Base-by-base conservation (phyloP, 1,284 basidiomycete genomes). In the Papiliotrema nemorosa region DNA sequence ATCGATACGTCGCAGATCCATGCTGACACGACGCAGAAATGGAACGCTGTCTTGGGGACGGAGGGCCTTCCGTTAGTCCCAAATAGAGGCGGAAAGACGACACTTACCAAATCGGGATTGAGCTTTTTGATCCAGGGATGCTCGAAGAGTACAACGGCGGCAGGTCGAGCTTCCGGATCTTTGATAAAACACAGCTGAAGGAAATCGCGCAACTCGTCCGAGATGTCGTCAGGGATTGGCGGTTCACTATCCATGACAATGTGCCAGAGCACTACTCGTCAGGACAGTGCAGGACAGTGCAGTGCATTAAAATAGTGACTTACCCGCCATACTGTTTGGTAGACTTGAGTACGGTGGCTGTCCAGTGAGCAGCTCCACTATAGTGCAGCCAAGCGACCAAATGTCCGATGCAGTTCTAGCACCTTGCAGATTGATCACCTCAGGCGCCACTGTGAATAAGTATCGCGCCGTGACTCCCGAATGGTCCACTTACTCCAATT, bases 171-270 rank as follows among this genome's bases (percentile, higher is more conserved):
- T 12, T 74, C 66, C 5, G 93, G 90, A 58, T 93, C 84, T 76
- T 96, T 97, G 69, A 87, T 77, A 76, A 97, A 96, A 72, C 93
- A 97, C 55, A 81, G 80, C 33, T 74, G 78, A 25, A 97, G 75
- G 71, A 97, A 94, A 64, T 90, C 84, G 53, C 79, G 75, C 5
- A 96, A 79, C 18, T 83, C 78, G 4, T 81, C 79, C 3, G 90
- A 90, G 60, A 84, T 85, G 12, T 79, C 83, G 26, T 85, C 83
- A 0, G 93, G 92, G 40, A 94, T 76, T 0, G 90, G 89, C 22
- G 92, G 91, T 77, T 83, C 84, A 10, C 83, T 82, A 62, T 96
- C 91, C 68, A 94, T 90, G 38, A 97, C 93, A 68, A 97, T 96
- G 39, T 87, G 84, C 78, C 91, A 97, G 85, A 97, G 91, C 48